Evolutionary conservation across 1,139 yeast species (phyloP), one percentile per base, ranked within the genome.

Genomic region (Debaryomyces sp.): DNA sequence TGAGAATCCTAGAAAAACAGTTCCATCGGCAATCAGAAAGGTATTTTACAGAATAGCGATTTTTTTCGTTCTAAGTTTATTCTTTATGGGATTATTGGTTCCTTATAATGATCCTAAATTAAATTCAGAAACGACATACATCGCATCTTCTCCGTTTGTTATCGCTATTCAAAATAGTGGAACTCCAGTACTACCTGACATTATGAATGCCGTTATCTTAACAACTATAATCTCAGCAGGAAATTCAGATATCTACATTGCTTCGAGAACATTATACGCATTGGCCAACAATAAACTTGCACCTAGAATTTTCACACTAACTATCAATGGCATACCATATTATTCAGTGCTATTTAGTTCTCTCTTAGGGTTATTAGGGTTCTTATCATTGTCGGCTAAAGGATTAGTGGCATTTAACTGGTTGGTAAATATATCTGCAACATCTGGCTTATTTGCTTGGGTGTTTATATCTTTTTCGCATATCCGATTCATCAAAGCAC

Each of bases 21-120:
- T 92, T 46, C 97, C 97, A 49, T 78, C 80, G 51, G 97, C 97
- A 30, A 88, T 89, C 60, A 82, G 85, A 60, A 88, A 88, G 62
- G 96, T 90, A 33, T 82, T 89, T 56, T 80, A 83, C 73, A 82
- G 97, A 68, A 89, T 92, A 57, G 67, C 88, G 54, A 71, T 90
- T 49, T 88, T 92, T 64, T 92, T 89, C 77, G 84, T 92, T 62
- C 76, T 87, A 13, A 84, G 92, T 12, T 79, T 91, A 57, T 78
- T 91, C 62, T 88, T 91, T 71, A 80, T 89, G 62, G 97, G 97
- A 27, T 68, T 90, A 59, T 76, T 89, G 50, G 92, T 90, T 44
- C 96, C 97, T 40, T 90, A 68, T 63, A 76, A 88, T 58, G 94
- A 89, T 30, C 34, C 18, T 60, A 79, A 30, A 30, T 13, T 82